A percentile compares a stretch with the other conserved stretches of the same genome.
These are phyloP conservation scores for Mycena crocata DNA, from an alignment of 768 basidiomycete genomes.

Conservation along the genomic window DNA sequence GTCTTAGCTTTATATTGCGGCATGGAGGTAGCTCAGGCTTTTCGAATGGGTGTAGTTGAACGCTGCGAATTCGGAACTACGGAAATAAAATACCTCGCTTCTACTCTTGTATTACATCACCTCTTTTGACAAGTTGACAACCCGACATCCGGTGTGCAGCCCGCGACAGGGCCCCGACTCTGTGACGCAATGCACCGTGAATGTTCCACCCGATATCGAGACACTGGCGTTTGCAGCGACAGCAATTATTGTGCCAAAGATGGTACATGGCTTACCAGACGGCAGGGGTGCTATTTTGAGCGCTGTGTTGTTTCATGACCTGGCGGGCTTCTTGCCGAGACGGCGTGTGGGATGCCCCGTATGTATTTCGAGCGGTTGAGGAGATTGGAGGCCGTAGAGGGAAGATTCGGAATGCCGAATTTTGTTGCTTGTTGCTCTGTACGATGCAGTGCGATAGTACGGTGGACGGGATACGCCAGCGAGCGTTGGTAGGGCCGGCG, in stretches of 20 bases:
- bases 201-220: slow-evolving; percentile 46
- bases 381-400: slow-evolving; percentile 49
- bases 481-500: slow-evolving; percentile 54
- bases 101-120: slow-evolving; percentile 69
- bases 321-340: slow-evolving; percentile 66
- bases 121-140: slow-evolving; percentile 68
- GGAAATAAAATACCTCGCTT: too few species aligned
- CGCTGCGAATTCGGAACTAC: too few species aligned
- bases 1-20: slow-evolving; percentile 80
- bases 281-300: slow-evolving; percentile 50
- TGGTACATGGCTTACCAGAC: slow-evolving; percentile 87
- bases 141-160: slow-evolving; percentile 67
- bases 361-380: slow-evolving; percentile 58
- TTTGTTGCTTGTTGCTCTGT: slow-evolving; percentile 64
- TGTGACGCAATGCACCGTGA: slow-evolving; percentile 77
- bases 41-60: too few species aligned
- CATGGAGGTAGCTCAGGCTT: too few species aligned
- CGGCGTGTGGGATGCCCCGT: slow-evolving; percentile 68
- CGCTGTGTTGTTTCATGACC: slow-evolving; percentile 20
- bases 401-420: slow-evolving; percentile 47
- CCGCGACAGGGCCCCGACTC: slow-evolving; percentile 80
- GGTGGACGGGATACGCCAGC: slow-evolving; percentile 74
- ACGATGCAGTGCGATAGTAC: slow-evolving; percentile 69
- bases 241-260: slow-evolving; percentile 79
- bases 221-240: slow-evolving; percentile 72